phyloP scores from a whole-genome alignment of 176 grass and related monocot genomes.

The Avena atlantica region DNA sequence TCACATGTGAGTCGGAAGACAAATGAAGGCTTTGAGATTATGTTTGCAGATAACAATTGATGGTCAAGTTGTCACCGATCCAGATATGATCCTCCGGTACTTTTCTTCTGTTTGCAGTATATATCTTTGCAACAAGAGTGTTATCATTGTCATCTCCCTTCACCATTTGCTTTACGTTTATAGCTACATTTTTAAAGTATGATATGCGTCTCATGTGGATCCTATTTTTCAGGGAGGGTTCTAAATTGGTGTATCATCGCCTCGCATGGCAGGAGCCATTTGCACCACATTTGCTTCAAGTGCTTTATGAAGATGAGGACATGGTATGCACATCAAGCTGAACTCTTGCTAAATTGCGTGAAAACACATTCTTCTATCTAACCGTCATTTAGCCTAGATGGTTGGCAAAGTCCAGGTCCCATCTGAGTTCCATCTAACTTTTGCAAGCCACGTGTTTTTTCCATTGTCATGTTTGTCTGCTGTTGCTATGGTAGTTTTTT shows the following conservation, averaged over 20 bases:
- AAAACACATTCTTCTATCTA: constrained; percentile 5
- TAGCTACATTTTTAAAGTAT: constrained; percentile 23
- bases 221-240: constrained; percentile 64
- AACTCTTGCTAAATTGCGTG: background rate
- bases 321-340: constrained; percentile 58
- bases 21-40: constrained; percentile 8
- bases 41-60: constrained; percentile 76
- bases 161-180: constrained; percentile 17
- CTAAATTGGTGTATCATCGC: constrained; percentile 76
- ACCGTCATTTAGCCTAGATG: too few relatives aligned
- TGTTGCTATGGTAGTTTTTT: background rate
- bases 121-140: background rate
- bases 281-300: constrained; percentile 69
- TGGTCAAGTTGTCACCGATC: constrained; percentile 65
- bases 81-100: constrained; percentile 57
- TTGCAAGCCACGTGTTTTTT: background rate
- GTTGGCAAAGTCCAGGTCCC: constrained; percentile 7
- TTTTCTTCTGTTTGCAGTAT: background rate
- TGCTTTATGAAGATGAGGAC: constrained; percentile 95
- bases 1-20: background rate
- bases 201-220: constrained; percentile 18
- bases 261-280: constrained; percentile 81
- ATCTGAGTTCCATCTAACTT: background rate
- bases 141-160: background rate
- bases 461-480: background rate